Evolutionary conservation across 768 basidiomycete genomes (phyloP).

Genomic region (Boletus rufocinnamomeus): DNA sequence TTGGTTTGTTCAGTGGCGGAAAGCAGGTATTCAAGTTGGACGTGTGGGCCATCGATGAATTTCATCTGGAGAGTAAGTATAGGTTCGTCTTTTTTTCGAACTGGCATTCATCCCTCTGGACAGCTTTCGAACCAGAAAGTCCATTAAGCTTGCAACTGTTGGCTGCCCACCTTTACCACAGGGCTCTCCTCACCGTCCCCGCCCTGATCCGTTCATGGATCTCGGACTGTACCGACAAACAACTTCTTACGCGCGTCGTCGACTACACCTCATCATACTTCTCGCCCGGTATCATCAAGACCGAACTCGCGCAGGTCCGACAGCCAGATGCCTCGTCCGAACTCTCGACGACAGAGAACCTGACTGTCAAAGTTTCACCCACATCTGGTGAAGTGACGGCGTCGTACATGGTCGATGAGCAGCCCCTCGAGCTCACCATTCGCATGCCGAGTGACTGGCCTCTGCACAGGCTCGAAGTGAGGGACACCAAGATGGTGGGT

Average conservation of each 20-base stretch:
- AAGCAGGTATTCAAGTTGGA: slow-evolving; percentile 78
- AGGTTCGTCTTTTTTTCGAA: neutral
- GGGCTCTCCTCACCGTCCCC: slow-evolving; percentile 79
- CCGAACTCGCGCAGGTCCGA: slow-evolving; percentile 78
- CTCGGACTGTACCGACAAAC: slow-evolving; percentile 84
- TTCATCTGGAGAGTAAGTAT: slow-evolving; percentile 67
- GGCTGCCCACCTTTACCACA: slow-evolving; percentile 88
- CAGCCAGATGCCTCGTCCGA: slow-evolving; percentile 53
- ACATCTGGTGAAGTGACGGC: slow-evolving; percentile 81
- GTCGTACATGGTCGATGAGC: slow-evolving; percentile 88
- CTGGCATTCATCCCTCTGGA: neutral
- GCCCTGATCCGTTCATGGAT: slow-evolving; percentile 87
- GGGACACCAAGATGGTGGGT: slow-evolving; percentile 80
- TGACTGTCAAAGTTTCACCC: slow-evolving; percentile 74
- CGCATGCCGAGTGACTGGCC: slow-evolving; percentile 92
- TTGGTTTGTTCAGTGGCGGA: slow-evolving; percentile 67
- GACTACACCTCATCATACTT: slow-evolving; percentile 82
- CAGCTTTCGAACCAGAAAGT: slow-evolving; percentile 61
- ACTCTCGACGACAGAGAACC: slow-evolving; percentile 65
- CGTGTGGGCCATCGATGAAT: slow-evolving; percentile 84
- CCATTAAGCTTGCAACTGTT: slow-evolving; percentile 60
- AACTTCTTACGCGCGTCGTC: slow-evolving; percentile 74
- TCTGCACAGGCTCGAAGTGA: slow-evolving; percentile 82
- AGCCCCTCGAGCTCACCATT: slow-evolving; percentile 85
- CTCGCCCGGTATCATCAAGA: slow-evolving; percentile 83